phyloP scores from a whole-genome alignment of 2,329 filamentous ascomycete genomes.

The Fusarium sp. region DNA sequence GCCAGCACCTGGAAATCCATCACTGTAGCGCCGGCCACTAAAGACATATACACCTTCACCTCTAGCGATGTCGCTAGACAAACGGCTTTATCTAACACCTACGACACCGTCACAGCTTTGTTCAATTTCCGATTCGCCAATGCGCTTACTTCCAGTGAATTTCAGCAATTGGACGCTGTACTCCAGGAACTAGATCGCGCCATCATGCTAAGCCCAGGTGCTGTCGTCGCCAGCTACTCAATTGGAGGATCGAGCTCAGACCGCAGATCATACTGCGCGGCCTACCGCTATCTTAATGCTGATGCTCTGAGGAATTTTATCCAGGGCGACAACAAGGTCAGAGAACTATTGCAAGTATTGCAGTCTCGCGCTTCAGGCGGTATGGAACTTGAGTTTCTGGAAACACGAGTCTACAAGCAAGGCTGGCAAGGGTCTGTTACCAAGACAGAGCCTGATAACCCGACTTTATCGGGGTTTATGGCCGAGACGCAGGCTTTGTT shows the following conservation, averaged over 20 bases:
- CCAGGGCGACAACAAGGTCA: not conserved
- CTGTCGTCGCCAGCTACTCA: not conserved
- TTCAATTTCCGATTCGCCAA: not conserved
- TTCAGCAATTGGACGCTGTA: not conserved
- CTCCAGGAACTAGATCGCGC: not conserved
- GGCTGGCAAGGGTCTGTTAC: conserved; percentile 24
- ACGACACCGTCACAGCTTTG: not conserved
- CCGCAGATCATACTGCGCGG: not conserved
- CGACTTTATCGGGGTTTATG: not conserved
- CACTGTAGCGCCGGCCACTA: not conserved
- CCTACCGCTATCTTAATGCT: not conserved
- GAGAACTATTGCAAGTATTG: fast-evolving
- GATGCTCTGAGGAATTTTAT: not conserved
- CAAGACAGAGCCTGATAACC: not conserved
- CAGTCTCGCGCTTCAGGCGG: not conserved
- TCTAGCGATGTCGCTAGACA: not conserved
- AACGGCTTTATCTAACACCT: not conserved
- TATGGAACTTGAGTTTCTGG: not conserved
- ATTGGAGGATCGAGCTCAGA: not conserved
- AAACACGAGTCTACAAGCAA: not conserved
- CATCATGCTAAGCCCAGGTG: not conserved
- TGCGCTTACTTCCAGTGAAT: not conserved
- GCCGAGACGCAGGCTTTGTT: not conserved
- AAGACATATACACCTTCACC: not conserved
- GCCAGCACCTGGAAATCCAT: not conserved